Base-by-base conservation (phyloP, 2,329 filamentous ascomycete species). In the Penicillium sp. region DNA sequence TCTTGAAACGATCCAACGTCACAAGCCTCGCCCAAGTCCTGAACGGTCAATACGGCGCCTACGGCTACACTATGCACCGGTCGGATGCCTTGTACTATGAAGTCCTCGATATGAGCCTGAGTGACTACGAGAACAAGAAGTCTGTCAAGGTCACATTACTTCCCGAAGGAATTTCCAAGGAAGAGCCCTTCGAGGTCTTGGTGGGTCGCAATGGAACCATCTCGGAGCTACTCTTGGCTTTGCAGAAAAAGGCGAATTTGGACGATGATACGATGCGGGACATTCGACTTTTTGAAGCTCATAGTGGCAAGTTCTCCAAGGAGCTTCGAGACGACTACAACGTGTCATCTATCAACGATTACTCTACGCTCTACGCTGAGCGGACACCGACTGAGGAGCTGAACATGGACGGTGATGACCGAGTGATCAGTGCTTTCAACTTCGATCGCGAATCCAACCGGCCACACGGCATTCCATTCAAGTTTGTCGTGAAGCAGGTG, bases 81-180 rank as follows among this genome's bases (percentile, higher is more conserved):
- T 70, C 77, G 14, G 91, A 97, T 65, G 80, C 84, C 1, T 74
- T 98, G 36, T 97, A 84, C 64, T 98, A 90, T 60, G 93, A 98
- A 64, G 80, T 97, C 18, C 72, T 98, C 27, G 93, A 98, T 48
- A 94, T 96, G 74, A 95, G 88, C 57, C 70, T 98, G 32, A 86
- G 87, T 16, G 94, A 98, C 65, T 76, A 94, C 29, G 93, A 98
- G 60, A 93, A 87, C 41, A 93, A 94, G 73, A 96, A 94, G 72
- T 80, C 74, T 41, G 72, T 97, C 48, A 91, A 87, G 64, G 70
- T 98, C 33, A 86, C 76, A 1, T 91, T 86, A 81, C 73, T 98
- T 31, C 86, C 84, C 27, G 93, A 98, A 48, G 93, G 93, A 29
- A 84, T 97, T 48, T 81, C 81, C 8, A 97, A 96, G 72, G 90